These are phyloP conservation scores for Penicillium sp. DNA, from an alignment of 2,329 filamentous ascomycete genomes.

Conservation along the genomic window DNA sequence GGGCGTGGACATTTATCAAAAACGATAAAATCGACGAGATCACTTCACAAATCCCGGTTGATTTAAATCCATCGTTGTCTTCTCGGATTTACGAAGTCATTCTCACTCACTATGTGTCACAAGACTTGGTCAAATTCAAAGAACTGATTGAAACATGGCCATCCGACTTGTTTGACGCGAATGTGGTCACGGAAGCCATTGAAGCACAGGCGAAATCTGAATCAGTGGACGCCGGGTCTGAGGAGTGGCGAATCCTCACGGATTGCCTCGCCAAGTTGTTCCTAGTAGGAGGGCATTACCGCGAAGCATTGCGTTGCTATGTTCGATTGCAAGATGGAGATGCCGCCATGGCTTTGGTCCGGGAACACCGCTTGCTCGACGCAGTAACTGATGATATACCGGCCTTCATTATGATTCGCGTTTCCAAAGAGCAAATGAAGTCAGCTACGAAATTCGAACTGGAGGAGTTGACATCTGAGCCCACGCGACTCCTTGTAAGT, in stretches of 20 bases:
- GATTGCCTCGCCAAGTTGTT: conserved; percentile 81
- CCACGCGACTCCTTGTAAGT: conserved; percentile 80
- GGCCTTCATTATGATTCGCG: conserved; percentile 80
- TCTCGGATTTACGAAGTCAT: conserved; percentile 84
- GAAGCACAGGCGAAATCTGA: conserved; percentile 77
- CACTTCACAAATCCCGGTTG: conserved; percentile 73
- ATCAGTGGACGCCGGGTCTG: conserved; percentile 70
- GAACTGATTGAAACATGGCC: conserved; percentile 82
- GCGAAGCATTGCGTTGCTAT: conserved; percentile 83
- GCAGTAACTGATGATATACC: conserved; percentile 86
- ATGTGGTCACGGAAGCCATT: conserved; percentile 71
- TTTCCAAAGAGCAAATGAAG: conserved; percentile 66
- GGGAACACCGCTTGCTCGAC: conserved; percentile 84
- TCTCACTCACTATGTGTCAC: conserved; percentile 80
- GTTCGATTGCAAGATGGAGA: conserved; percentile 91
- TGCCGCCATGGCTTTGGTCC: conserved; percentile 79
- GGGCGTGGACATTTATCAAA: conserved; percentile 88
- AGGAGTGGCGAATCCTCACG: conserved; percentile 89
- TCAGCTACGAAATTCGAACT: conserved; percentile 68
- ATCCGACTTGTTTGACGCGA: conserved; percentile 76
- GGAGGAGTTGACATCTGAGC: conserved; percentile 75
- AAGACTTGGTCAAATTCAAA: conserved; percentile 70
- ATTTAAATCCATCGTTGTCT: conserved; percentile 75
- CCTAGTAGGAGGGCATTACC: conserved; percentile 73
- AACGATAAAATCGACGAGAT: conserved; percentile 88